Base-by-base conservation (phyloP, 1,139 yeast species). In the Maudiozyma humilis region DNA sequence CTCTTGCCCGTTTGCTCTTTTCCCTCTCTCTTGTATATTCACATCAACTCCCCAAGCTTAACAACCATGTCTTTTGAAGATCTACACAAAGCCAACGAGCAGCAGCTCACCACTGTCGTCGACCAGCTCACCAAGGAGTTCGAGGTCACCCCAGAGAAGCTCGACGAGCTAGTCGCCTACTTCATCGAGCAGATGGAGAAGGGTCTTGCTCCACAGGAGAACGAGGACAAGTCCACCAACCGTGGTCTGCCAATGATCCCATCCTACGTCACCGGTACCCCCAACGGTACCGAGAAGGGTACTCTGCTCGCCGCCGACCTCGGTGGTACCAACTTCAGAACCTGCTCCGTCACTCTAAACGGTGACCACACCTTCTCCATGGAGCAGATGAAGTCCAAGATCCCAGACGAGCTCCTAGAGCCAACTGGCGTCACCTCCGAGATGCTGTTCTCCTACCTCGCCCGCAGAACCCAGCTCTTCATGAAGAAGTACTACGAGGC, bases 321-420 rank as follows among this genome's bases (percentile, higher is more conserved):
- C 44, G 95, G 95, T 52, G 95, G 95, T 44, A 85, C 95, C 44
- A 85, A 87, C 62, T 81, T 88, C 64, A 73, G 96, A 58, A 95
- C 88, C 34, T 87, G 96, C 59, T 86, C 95, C 4, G 85, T 88
- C 39, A 62, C 73, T 32, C 72, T 89, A 54, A 73, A 77, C 43
- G 96, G 96, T 44, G 87, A 87, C 60, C 86, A 84, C 54, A 81
- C 89, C 18, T 86, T 81, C 62, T 70, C 71, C 27, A 69, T 88
- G 54, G 74, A 76, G 52, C 96, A 88, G 64, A 69, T 78, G 42
- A 88, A 88, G 63, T 73, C 72, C 52, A 78, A 79, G 50, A 82
- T 89, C 43, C 94, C 96, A 4, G 69, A 71, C 19, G 87, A 79
- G 41, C 66, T 84, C 54, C 77, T 86, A 83, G 59, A 55, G 20